Evolutionary conservation across 1,284 basidiomycete genomes (phyloP).

Genomic region (Cutaneotrichosporon dermatis): DNA sequence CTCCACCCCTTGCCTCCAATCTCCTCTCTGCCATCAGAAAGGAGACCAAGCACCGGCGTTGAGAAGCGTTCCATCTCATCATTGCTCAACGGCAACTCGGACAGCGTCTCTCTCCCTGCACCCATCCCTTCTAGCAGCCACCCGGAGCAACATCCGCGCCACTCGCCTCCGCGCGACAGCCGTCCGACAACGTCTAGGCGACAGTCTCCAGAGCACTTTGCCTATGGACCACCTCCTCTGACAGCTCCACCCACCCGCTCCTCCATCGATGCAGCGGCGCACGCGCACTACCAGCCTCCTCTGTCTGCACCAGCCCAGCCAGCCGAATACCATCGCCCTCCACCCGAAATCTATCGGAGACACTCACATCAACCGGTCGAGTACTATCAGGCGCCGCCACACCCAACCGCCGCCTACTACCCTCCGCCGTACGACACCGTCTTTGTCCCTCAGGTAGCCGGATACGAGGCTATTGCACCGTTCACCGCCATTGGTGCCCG

Average conservation of each 20-base stretch:
- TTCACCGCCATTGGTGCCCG: slow-evolving; percentile 23
- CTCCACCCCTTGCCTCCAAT: neutral
- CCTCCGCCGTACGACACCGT: neutral
- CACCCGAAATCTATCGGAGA: neutral
- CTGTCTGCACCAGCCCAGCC: neutral
- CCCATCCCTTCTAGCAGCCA: too few species aligned
- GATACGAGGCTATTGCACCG: neutral
- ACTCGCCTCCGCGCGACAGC: too few species aligned
- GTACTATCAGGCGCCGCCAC: neutral
- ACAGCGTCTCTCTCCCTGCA: neutral
- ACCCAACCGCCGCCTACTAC: neutral
- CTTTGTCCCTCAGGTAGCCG: neutral
- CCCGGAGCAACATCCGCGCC: too few species aligned
- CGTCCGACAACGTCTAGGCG: too few species aligned
- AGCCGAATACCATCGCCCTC: neutral
- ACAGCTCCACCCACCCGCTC: neutral
- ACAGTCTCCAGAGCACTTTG: neutral
- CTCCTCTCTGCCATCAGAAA: neutral
- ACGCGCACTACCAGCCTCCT: neutral
- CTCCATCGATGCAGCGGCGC: neutral
- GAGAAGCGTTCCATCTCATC: slow-evolving; percentile 13
- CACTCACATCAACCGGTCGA: slow-evolving; percentile 9
- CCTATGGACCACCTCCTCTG: neutral
- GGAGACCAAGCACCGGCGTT: slow-evolving; percentile 4
- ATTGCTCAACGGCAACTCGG: slow-evolving; percentile 7